Conservation (phyloP, 1,284 basidiomycete species). For the Ganoderma boninense region DNA sequence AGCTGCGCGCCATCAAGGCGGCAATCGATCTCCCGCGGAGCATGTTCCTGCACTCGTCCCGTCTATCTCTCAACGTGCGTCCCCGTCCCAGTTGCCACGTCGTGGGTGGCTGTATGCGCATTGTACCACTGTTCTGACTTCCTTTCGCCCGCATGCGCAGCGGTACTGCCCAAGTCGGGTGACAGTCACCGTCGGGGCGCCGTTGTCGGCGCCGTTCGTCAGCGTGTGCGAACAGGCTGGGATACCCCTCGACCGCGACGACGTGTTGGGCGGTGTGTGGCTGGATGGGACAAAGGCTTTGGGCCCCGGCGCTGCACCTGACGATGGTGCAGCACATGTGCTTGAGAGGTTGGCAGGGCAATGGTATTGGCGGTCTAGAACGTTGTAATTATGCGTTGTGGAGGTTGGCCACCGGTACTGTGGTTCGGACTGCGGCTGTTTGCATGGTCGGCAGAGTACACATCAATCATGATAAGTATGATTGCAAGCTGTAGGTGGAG, state of each 20-base stretch:
- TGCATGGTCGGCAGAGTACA: not conserved
- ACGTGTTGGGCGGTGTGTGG: conserved; percentile 54
- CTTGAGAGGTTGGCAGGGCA: not conserved
- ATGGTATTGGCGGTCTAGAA: conserved; percentile 1
- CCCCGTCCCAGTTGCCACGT: not conserved
- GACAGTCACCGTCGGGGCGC: conserved; percentile 58
- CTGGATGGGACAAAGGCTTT: conserved; percentile 50
- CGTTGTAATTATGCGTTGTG: not conserved
- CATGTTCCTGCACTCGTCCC: conserved; percentile 69
- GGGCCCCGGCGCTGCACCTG: conserved; percentile 5
- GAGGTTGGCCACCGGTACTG: not conserved
- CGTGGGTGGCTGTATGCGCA: not conserved
- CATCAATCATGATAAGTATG: not conserved
- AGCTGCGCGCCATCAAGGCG: conserved; percentile 32
- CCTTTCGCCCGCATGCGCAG: conserved; percentile 43
- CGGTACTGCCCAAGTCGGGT: conserved; percentile 54
- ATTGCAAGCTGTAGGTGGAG: not conserved
- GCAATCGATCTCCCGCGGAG: conserved; percentile 51
- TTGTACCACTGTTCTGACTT: not conserved
- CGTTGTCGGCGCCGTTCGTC: conserved; percentile 60
- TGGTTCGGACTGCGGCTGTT: not conserved
- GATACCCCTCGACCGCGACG: conserved; percentile 48
- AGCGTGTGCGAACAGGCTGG: conserved; percentile 52
- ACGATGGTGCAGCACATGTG: not conserved
- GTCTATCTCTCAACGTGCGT: conserved; percentile 62